These are phyloP conservation scores for Eucalyptus pauciflora DNA, from an alignment of 345 rosid species.

Conservation along the genomic window DNA sequence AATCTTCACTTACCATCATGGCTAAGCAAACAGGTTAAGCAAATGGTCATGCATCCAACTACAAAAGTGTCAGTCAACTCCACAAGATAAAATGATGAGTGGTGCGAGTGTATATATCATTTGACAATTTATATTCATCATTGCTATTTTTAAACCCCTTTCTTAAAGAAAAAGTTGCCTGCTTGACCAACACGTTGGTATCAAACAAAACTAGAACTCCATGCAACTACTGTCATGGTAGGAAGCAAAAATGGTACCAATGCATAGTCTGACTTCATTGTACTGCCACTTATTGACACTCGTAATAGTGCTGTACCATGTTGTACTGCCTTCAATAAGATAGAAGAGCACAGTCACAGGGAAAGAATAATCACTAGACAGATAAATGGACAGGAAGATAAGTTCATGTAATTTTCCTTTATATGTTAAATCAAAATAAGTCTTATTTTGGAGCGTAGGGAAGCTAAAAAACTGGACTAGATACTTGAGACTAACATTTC, in stretches of 20 bases:
- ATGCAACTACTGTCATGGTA: too few relatives aligned
- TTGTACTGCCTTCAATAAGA: constrained; percentile 42
- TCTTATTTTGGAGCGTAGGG: background rate
- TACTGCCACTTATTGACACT: constrained; percentile 32
- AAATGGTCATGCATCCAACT: background rate
- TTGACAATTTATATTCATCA: background rate
- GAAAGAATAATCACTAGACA: background rate
- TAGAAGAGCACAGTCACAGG: background rate
- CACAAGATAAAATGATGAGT: background rate
- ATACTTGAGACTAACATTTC: background rate
- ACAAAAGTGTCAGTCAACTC: background rate
- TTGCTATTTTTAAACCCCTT: background rate
- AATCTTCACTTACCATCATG: background rate
- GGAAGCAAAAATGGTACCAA: constrained; percentile 23
- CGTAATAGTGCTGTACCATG: constrained; percentile 69
- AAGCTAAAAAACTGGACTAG: background rate
- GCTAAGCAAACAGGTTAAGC: too few relatives aligned
- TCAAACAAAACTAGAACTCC: background rate
- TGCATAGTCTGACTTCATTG: constrained; percentile 56
- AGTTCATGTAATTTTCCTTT: background rate
- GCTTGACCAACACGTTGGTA: background rate
- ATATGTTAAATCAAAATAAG: background rate
- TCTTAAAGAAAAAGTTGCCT: background rate
- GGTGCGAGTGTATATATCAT: background rate
- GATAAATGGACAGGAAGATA: background rate